phyloP scores from a whole-genome alignment of 2,329 filamentous ascomycete species.

The Colletotrichum gigasporum region DNA sequence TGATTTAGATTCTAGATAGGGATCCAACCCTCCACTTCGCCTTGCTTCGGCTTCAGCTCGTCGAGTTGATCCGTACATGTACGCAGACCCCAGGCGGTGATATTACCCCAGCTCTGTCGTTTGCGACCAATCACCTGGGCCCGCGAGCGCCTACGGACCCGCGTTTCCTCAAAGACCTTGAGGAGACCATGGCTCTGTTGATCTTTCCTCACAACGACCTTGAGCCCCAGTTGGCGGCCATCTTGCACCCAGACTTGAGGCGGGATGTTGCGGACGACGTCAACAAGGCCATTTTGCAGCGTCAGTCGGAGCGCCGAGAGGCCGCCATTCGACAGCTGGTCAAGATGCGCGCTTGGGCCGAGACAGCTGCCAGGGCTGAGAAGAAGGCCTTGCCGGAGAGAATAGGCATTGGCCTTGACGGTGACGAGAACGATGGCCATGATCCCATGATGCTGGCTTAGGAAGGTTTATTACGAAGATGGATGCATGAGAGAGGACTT shows the following conservation, averaged over 20 bases:
- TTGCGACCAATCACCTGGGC: conserved; percentile 87
- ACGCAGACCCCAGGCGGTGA: conserved; percentile 73
- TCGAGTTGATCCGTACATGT: conserved; percentile 88
- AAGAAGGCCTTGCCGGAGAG: conserved; percentile 51
- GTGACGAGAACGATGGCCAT: conserved; percentile 35
- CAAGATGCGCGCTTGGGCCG: conserved; percentile 85
- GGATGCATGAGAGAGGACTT: background rate
- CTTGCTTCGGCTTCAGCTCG: conserved; percentile 87
- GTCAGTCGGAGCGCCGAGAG: conserved; percentile 77
- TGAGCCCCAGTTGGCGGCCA: conserved; percentile 76
- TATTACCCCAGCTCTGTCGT: conserved; percentile 82
- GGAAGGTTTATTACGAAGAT: background rate
- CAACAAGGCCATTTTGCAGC: conserved; percentile 85
- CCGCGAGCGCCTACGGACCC: conserved; percentile 85
- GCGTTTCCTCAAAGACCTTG: conserved; percentile 85
- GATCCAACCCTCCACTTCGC: conserved; percentile 89
- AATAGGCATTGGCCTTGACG: conserved; percentile 50
- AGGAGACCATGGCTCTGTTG: conserved; percentile 91
- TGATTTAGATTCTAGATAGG: conserved; percentile 82
- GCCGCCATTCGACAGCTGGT: conserved; percentile 85
- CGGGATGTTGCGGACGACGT: conserved; percentile 87
- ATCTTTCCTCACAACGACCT: conserved; percentile 87
- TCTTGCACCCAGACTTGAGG: conserved; percentile 83
- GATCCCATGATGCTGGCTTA: conserved; percentile 32
- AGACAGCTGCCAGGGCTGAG: conserved; percentile 64